Evolutionary conservation across 1,284 basidiomycete species (phyloP), one percentile per base, ranked within the genome.

Genomic region (Pterulicium gracile): DNA sequence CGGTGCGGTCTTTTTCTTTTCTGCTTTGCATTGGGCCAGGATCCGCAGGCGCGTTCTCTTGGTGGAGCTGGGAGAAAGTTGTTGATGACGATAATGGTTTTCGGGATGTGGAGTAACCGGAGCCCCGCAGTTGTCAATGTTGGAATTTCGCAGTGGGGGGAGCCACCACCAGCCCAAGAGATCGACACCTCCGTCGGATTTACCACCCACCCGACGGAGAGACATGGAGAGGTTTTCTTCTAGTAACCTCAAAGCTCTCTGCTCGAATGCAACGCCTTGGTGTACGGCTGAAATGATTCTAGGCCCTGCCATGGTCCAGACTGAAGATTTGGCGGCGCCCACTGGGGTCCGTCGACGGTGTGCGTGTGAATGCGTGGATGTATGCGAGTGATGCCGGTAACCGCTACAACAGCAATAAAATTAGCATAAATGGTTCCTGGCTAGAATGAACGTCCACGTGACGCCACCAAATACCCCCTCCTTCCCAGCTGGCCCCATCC

Each of bases 161-260:
- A 93, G 66, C 78, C 81, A 88, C 92, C 92, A 95, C 88, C 88
- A 94, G 2, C 92, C 92, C 41, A 82, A 63, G n/a, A 95, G 67
- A 62, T 96, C 92, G 41, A 95, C 68, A 0, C 92, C 92, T 4
- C 88, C 86, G 61, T 95, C 92, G 13, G 78, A 73, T 50, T 72
- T 78, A 14, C 92, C 90, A 1, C 92, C 92, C 14, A 92, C 80
- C 43, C 75, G 75, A 40, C 62, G 68, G 3, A 95, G 71, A 1
- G 79, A 71, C 90, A 95, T 95, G 41, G 84, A 86, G 27, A 94
- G 66, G 48, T 77, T 63, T 0, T 70, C 57, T 40, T 77, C 73
- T 2, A 93, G 72, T 3, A 88, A 58, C 3, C 61, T 58, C 18
- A 81, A 69, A 0, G 83, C 79, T 7, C 82, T 77, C 15, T 75